Evolutionary conservation across 768 basidiomycete genomes (phyloP), one percentile per base, ranked within the genome.

Genomic region (Imleria badia): DNA sequence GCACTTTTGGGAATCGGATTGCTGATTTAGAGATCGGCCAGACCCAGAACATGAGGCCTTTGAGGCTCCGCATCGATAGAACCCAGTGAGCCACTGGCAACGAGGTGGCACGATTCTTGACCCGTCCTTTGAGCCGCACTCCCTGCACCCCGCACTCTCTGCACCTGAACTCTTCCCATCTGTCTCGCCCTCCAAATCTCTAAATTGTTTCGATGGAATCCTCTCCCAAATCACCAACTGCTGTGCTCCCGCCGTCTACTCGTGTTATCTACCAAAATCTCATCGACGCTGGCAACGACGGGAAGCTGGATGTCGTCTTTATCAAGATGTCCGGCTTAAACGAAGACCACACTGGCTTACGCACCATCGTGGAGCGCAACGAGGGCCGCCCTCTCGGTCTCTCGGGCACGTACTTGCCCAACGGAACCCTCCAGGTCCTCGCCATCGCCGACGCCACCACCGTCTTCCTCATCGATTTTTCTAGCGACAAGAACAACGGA

Each of bases 341-440:
- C 39, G 56, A 66, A 12, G 71, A 71, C 35, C 33, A 56, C 38
- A 4, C 51, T 26, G 56, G 58, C 13, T 30, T 71, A 12, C 58
- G 62, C 30, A 54, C 52, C 19, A 33, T 71, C 48, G 59, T 71
- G 3, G 62, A 69, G 43, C 61, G 69, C 54, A 71, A 71, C 55
- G 71, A 72, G 11, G 70, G 71, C 17, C 69, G 63, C 15, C 54
- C 71, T 42, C 65, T 71, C 6, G 70, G 70, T 39, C 63, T 71
- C 30, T 71, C 70, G 1, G 60, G 60, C 23, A 20, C 61, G 10
- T 72, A 62, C 43, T 23, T 62, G n/a, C 45, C 43, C n/a, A 45
- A 57, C 17, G 64, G 70, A 11, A 42, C 51, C 11, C 68, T 71
- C 26, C 58, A 55, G 19, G 30, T 67, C 47, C 61, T 71, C 44